phyloP scores from a whole-genome alignment of 2,329 filamentous ascomycete genomes.

The Ophioceras dolichostomum region DNA sequence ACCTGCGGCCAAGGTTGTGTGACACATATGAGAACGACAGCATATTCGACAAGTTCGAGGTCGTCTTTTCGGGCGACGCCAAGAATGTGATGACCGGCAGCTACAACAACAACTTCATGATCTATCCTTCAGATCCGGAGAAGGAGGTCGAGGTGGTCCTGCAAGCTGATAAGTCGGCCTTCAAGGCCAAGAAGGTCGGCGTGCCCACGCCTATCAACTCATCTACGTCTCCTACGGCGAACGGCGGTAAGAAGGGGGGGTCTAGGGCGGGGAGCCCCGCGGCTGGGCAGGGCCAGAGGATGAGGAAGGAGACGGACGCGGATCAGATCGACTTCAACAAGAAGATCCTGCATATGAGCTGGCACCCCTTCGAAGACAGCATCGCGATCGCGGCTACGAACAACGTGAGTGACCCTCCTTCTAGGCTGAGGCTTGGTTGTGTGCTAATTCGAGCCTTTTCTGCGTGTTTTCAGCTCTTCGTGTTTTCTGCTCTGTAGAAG shows the following conservation, averaged over 20 bases:
- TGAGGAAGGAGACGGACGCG: slow-evolving; percentile 98
- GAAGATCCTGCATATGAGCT: slow-evolving; percentile 99
- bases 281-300: slow-evolving; percentile 72
- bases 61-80: slow-evolving; percentile 94
- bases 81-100: slow-evolving; percentile 99
- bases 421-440: neutral
- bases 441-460: neutral
- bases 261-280: slow-evolving; percentile 84
- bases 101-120: slow-evolving; percentile 99
- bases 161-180: slow-evolving; percentile 96
- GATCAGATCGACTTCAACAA: slow-evolving; percentile 99
- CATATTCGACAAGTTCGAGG: slow-evolving; percentile 99
- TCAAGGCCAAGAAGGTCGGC: slow-evolving; percentile 99
- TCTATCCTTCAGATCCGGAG: slow-evolving; percentile 90
- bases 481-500: slow-evolving; percentile 13
- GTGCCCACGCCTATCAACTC: slow-evolving; percentile 94
- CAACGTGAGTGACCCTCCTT: slow-evolving; percentile 59
- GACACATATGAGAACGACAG: slow-evolving; percentile 99
- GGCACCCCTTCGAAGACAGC: slow-evolving; percentile 99
- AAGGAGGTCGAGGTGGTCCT: slow-evolving; percentile 96
- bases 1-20: slow-evolving; percentile 83
- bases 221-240: slow-evolving; percentile 58
- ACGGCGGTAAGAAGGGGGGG: slow-evolving; percentile 73
- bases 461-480: slow-evolving; percentile 16
- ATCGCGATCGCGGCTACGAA: slow-evolving; percentile 99